Evolutionary conservation across 768 basidiomycete genomes (phyloP).

Genomic region (Mycena pura): DNA sequence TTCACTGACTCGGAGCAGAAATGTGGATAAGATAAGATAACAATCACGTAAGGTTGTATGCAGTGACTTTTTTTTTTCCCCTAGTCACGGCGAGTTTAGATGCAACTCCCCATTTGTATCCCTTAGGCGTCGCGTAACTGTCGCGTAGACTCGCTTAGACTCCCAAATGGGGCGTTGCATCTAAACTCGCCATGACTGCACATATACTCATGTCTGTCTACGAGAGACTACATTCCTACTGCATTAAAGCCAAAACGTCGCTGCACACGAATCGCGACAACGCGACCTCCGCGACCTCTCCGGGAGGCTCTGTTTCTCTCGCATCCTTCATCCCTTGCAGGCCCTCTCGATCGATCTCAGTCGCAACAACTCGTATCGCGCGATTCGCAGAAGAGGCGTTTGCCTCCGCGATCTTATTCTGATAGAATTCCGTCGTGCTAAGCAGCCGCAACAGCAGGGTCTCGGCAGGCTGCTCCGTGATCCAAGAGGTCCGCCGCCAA

Average conservation of each 20-base stretch:
- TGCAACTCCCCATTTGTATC: too few species aligned
- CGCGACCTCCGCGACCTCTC: conserved; percentile 41
- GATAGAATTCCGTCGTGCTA: conserved; percentile 57
- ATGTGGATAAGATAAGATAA: neutral
- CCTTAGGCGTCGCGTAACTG: too few species aligned
- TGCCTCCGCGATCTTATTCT: conserved; percentile 53
- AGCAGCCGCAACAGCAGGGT: conserved; percentile 50
- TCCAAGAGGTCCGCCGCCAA: conserved; percentile 28
- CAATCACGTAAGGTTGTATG: too few species aligned
- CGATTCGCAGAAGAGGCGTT: conserved; percentile 56
- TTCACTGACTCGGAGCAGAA: conserved; percentile 47
- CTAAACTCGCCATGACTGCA: too few species aligned
- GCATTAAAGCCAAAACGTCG: conserved; percentile 64
- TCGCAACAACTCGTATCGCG: conserved; percentile 63
- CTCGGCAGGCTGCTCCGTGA: conserved; percentile 41
- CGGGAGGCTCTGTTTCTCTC: conserved; percentile 49
- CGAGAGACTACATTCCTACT: conserved; percentile 26
- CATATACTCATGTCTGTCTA: too few species aligned
- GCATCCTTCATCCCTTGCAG: conserved; percentile 46
- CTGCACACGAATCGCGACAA: conserved; percentile 54
- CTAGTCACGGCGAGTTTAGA: too few species aligned
- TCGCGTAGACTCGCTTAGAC: too few species aligned
- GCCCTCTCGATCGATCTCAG: conserved; percentile 68
- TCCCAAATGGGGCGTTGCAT: too few species aligned
- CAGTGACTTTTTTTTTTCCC: too few species aligned